A percentile compares a stretch with the other conserved stretches of the same genome.
These are phyloP conservation scores for Lodderomyces orthopsilosis DNA, from an alignment of 1,139 yeast species.

Conservation along the genomic window DNA sequence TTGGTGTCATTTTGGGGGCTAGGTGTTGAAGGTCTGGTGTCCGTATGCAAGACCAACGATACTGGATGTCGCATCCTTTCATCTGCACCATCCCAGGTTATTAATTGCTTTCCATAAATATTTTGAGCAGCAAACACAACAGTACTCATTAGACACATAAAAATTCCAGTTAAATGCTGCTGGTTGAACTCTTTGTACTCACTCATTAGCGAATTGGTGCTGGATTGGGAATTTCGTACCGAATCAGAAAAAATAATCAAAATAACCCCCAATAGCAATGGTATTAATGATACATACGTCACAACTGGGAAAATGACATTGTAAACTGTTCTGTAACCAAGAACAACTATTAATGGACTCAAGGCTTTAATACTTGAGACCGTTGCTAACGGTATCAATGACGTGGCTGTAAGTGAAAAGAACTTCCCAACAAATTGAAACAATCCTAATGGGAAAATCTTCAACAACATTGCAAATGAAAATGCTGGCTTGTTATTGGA, in stretches of 20 bases:
- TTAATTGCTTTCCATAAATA: conserved; percentile 40
- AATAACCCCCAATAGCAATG: conserved; percentile 38
- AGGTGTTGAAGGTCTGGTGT: conserved; percentile 20
- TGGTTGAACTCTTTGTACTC: conserved; percentile 18
- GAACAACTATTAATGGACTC: conserved; percentile 37
- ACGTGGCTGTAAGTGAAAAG: conserved; percentile 38
- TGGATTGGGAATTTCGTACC: conserved; percentile 8
- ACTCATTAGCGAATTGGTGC: conserved; percentile 11
- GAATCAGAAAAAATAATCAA: conserved; percentile 34
- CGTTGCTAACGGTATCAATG: conserved; percentile 38
- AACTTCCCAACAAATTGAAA: conserved; percentile 39
- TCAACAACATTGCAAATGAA: conserved; percentile 20
- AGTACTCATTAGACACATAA: conserved; percentile 30
- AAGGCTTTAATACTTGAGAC: conserved; percentile 41
- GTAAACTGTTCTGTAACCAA: conserved; percentile 34
- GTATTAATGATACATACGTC: conserved; percentile 37
- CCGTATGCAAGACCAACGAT: conserved; percentile 28
- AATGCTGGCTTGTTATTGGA: conserved; percentile 22
- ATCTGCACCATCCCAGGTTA: conserved; percentile 30
- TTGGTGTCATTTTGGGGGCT: neutral
- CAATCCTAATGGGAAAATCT: conserved; percentile 38
- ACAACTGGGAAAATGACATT: conserved; percentile 30
- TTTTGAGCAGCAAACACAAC: conserved; percentile 40
- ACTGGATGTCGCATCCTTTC: conserved; percentile 21
- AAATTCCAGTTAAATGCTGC: conserved; percentile 28